These are phyloP conservation scores for Lachnellula suecica DNA, from an alignment of 2,329 filamentous ascomycete genomes.

Conservation along the genomic window DNA sequence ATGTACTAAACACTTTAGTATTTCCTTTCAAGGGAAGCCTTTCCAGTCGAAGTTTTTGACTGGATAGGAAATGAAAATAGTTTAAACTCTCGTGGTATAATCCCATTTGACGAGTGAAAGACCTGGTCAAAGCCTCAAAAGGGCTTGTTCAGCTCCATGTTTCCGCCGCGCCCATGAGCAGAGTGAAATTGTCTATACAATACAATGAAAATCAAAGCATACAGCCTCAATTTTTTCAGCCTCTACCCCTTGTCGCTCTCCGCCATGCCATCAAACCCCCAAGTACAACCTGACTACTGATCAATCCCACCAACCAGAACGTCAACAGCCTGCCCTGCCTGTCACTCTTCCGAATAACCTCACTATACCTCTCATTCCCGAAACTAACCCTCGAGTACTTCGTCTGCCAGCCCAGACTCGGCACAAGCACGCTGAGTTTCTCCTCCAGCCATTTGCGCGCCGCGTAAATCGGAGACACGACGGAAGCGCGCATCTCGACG, in stretches of 20 bases:
- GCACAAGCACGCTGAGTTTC: slow-evolving; percentile 72
- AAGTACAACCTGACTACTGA: slow-evolving; percentile 19
- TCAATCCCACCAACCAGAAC: slow-evolving; percentile 16
- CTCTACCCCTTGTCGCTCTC: slow-evolving; percentile 12
- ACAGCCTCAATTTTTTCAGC: background rate
- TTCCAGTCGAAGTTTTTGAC: too few species aligned
- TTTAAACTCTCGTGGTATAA: too few species aligned
- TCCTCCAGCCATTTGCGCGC: slow-evolving; percentile 87
- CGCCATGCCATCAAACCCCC: slow-evolving; percentile 17
- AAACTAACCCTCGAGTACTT: slow-evolving; percentile 94
- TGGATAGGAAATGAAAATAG: too few species aligned
- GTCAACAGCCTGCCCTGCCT: slow-evolving; percentile 54
- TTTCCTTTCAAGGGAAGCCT: too few species aligned
- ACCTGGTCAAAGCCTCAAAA: too few species aligned
- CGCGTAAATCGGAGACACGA: slow-evolving; percentile 74
- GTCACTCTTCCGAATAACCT: slow-evolving; percentile 70
- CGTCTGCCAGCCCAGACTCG: slow-evolving; percentile 81
- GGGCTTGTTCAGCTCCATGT: too few species aligned
- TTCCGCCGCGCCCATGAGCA: background rate
- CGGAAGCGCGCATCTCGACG: slow-evolving; percentile 86
- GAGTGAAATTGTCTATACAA: background rate
- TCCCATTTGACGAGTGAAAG: too few species aligned
- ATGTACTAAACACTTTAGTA: too few species aligned
- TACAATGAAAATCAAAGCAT: too few species aligned
- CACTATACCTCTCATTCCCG: slow-evolving; percentile 86